Evolutionary conservation across 371 early-diverging fungal species (phyloP), one percentile per base, ranked within the genome.

Genomic region (Quaeritorhiza haematococci): DNA sequence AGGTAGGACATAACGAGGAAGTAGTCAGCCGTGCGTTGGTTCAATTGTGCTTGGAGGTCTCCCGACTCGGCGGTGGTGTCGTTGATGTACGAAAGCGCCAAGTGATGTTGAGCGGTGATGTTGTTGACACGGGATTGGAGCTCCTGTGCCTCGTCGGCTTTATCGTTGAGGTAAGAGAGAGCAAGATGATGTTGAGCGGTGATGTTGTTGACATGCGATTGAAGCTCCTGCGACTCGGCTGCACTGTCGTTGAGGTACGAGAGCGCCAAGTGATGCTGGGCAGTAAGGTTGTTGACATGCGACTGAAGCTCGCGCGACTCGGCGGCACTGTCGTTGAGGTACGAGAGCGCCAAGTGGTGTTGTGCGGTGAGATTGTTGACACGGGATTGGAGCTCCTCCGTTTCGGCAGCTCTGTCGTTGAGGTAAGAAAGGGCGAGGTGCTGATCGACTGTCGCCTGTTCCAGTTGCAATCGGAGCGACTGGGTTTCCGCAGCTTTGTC

Each of bases 171-270:
- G 56, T 60, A 54, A 3, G 55, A 54, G 45, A 59, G 34, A 13
- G 54, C 53, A 5, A 59, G 53, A 41, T 59, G 59, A 21, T 56
- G 27, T 10, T 51, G 34, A 21, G 32, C 52, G 15, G 46, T 45
- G n/a, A n/a, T n/a, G n/a, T n/a, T n/a, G n/a, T n/a, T n/a, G n/a
- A n/a, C n/a, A n/a, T n/a, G n/a, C n/a, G n/a, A n/a, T n/a, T n/a
- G n/a, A n/a, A n/a, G n/a, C n/a, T n/a, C n/a, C n/a, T n/a, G n/a
- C n/a, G n/a, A n/a, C n/a, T n/a, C n/a, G n/a, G n/a, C n/a, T n/a
- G n/a, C n/a, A n/a, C n/a, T n/a, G n/a, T n/a, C n/a, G n/a, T n/a
- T n/a, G n/a, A n/a, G n/a, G 38, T 38, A 38, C 19, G 38, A 38
- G 13, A 38, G 19, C 38, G 38, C 19, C 38, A 38, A 19, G 19